These are phyloP conservation scores for Spatholobus suberectus DNA, from an alignment of 306 rosid genomes.

Conservation along the genomic window DNA sequence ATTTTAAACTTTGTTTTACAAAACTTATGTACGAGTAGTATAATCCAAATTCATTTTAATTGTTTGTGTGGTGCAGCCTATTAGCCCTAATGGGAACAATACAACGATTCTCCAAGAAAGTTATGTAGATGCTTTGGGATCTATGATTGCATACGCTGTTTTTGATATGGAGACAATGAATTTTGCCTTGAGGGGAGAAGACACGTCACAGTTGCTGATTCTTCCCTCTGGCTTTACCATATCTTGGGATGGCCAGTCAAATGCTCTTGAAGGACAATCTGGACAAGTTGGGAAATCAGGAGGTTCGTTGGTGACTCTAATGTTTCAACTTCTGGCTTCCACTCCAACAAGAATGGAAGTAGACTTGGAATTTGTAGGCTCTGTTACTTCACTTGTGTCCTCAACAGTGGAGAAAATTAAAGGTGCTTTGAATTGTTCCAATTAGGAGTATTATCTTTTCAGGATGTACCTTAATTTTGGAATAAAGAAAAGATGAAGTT, in stretches of 20 bases:
- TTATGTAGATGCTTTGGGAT: constrained; percentile 51
- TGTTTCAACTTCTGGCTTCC: constrained; percentile 53
- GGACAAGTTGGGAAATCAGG: constrained; percentile 2
- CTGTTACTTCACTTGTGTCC: constrained; percentile 48
- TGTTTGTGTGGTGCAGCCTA: constrained; percentile 54
- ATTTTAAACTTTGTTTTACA: no score
- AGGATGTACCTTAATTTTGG: neutral
- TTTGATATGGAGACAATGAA: constrained; percentile 44
- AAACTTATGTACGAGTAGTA: neutral
- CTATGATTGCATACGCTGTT: constrained; percentile 59
- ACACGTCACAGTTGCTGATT: constrained; percentile 51
- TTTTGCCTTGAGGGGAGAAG: constrained; percentile 43
- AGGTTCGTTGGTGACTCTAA: constrained; percentile 67
- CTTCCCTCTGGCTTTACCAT: constrained; percentile 78
- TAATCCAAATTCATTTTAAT: neutral
- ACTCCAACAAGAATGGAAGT: neutral
- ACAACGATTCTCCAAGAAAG: constrained; percentile 68
- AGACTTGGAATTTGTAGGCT: constrained; percentile 47
- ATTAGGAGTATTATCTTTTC: constrained; percentile 31
- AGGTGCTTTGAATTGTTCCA: constrained; percentile 49
- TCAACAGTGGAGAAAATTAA: constrained; percentile 58
- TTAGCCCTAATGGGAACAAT: constrained; percentile 39
- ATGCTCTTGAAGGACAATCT: neutral
- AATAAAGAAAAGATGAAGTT: no score
- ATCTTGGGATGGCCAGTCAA: constrained; percentile 49